A percentile compares a stretch with the other conserved stretches of the same genome.
Evolutionary conservation across 1,284 basidiomycete genomes (phyloP).

Genomic region (Cutaneotrichosporon cyanovorans): DNA sequence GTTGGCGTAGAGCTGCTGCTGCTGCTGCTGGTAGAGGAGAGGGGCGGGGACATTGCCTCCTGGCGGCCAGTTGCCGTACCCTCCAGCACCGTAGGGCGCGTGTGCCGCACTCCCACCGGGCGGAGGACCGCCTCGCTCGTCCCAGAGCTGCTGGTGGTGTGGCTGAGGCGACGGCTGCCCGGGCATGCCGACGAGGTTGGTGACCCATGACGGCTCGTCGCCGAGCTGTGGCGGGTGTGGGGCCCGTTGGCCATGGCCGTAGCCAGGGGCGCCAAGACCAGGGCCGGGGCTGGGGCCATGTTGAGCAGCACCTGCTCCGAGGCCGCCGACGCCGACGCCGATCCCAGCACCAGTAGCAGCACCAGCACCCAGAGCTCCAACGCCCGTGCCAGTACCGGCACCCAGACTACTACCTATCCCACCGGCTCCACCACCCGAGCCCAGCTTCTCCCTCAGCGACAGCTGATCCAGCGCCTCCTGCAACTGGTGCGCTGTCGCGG

Average conservation of each 20-base stretch:
- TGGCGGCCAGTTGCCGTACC: slow-evolving; percentile 3
- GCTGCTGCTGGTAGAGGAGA: slow-evolving; percentile 21
- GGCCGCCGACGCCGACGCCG: too few relatives aligned
- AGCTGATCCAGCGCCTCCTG: slow-evolving; percentile 39
- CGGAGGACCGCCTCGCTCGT: slow-evolving; percentile 8
- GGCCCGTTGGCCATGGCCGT: not conserved
- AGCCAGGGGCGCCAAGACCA: not conserved
- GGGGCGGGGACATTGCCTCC: slow-evolving; percentile 10
- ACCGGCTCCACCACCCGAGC: too few relatives aligned
- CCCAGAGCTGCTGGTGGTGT: slow-evolving; percentile 10
- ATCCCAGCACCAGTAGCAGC: too few relatives aligned
- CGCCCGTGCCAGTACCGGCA: too few relatives aligned
- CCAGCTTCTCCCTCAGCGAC: slow-evolving; percentile 16
- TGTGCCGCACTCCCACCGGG: too few relatives aligned
- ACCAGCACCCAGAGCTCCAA: too few relatives aligned
- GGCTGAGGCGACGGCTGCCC: slow-evolving; percentile 27
- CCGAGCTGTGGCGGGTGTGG: slow-evolving; percentile 4
- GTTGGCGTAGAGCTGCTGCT: slow-evolving; percentile 12
- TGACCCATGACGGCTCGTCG: slow-evolving; percentile 41
- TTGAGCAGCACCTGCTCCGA: too few relatives aligned
- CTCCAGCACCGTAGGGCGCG: slow-evolving; percentile 6
- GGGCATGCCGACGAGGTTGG: slow-evolving; percentile 36
- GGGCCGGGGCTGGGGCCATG: too few relatives aligned
- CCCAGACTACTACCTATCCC: too few relatives aligned
- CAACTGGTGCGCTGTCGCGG: slow-evolving; percentile 23